Base-by-base conservation (phyloP, 1,284 basidiomycete genomes). In the Heterobasidion occidentale region DNA sequence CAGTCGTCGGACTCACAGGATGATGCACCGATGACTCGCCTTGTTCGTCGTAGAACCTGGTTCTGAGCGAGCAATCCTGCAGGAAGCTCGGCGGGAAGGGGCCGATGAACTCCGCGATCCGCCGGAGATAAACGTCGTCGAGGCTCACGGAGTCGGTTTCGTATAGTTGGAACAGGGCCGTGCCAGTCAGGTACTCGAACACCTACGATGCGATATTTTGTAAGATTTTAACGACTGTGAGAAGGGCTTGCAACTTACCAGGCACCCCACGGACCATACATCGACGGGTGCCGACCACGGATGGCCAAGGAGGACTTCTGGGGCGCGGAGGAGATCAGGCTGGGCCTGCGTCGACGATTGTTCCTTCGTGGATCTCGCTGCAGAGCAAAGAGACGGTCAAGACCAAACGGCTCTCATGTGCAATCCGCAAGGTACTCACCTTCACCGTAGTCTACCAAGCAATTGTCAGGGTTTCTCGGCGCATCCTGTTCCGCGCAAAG, bases 391-490 rank as follows among this genome's bases (percentile, higher is more conserved):
- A 45, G 12, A 17, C 44, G 4, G 14, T 14, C 12, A 14, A 45
- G 44, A 14, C 44, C 44, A 45, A 14, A 45, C 17, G 17, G 12
- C 17, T 45, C 14, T 17, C 44, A 45, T 14, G 14, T 7, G 44
- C 14, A 45, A 17, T 45, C 14, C 14, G 17, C 44, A 14, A 45
- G 44, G 12, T 14, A 45, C 17, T 45, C 15, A 49, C 47, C 47
- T n/a, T 49, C 20, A n/a, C 47, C 20, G 47, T 49, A 49, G 47
- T 56, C 49, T 12, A 33, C 44, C 12, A 56, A 20, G 17, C 46
- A 45, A 36, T 53, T 51, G 19, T 19, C 17, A 46, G 59, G 42
- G 36, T 62, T 57, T 46, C 51, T 56, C n/a, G 36, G 14, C 19
- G 52, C 52, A n/a, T 27, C 27, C 27, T 46, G 50, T 14, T 34